Percentiles rank a stretch among this genome's conserved stretches.
Conservation (phyloP, 148 eudicot species). For the Camellia sinensis region DNA sequence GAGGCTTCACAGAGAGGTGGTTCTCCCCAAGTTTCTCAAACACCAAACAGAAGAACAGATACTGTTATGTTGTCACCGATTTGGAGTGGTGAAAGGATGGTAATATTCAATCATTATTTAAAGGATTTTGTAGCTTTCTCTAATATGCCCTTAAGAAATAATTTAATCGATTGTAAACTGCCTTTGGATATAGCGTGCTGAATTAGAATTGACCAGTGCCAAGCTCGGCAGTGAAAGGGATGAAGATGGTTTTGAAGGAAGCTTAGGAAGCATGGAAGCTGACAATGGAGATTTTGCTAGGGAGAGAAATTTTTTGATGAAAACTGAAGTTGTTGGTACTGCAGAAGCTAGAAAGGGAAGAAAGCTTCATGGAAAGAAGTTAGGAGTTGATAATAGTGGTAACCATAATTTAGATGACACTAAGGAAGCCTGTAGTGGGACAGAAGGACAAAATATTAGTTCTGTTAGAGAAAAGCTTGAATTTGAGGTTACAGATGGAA, state of each 20-base stretch:
- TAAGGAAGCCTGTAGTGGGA: constrained; percentile 93
- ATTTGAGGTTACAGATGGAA: constrained; percentile 43
- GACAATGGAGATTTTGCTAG: constrained; percentile 56
- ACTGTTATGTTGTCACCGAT: constrained; percentile 45
- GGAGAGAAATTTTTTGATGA: constrained; percentile 34
- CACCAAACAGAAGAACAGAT: constrained; percentile 59
- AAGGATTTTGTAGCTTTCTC: not conserved
- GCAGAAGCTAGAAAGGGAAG: constrained; percentile 38
- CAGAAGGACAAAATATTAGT: constrained; percentile 69
- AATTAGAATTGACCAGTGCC: constrained; percentile 50
- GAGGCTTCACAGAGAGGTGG: constrained; percentile 99
- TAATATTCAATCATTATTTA: constrained; percentile 22
- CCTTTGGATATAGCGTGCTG: constrained; percentile 42
- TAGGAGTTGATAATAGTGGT: constrained; percentile 42
- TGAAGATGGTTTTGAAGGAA: constrained; percentile 75
- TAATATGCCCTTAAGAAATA: not conserved
- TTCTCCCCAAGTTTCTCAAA: constrained; percentile 78
- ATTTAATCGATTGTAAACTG: not conserved
- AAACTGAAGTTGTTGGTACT: constrained; percentile 31
- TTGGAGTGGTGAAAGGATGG: constrained; percentile 54
- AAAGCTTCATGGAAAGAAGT: constrained; percentile 47
- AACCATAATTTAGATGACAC: constrained; percentile 64
- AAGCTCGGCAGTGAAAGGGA: constrained; percentile 58
- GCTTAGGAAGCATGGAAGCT: constrained; percentile 72
- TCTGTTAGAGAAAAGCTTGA: constrained; percentile 44